These are phyloP conservation scores for Solanum tarijense DNA, from an alignment of 257 asterid species.

Conservation along the genomic window DNA sequence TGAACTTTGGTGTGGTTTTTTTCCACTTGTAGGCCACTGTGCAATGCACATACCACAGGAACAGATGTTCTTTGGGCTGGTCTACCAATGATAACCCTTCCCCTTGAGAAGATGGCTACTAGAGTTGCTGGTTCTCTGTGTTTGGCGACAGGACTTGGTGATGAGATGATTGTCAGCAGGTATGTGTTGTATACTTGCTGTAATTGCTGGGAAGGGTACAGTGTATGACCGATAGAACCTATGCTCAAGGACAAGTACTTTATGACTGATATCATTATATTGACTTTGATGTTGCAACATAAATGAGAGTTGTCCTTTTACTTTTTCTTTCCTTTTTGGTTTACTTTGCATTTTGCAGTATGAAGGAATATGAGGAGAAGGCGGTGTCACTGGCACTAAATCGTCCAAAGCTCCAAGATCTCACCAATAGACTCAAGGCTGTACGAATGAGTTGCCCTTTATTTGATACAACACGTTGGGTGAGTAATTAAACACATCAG, in stretches of 20 bases:
- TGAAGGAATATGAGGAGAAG: slow-evolving; percentile 92
- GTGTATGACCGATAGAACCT: background rate
- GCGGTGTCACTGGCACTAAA: slow-evolving; percentile 79
- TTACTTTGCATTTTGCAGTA: slow-evolving; percentile 29
- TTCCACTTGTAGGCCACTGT: slow-evolving; percentile 60
- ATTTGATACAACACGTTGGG: slow-evolving; percentile 93
- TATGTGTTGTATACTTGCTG: slow-evolving; percentile 12
- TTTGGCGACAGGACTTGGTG: slow-evolving; percentile 96
- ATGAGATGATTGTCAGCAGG: slow-evolving; percentile 93
- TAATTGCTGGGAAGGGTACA: background rate
- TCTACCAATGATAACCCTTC: slow-evolving; percentile 88
- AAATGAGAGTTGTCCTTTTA: background rate
- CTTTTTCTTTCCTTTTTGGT: background rate
- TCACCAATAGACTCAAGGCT: slow-evolving; percentile 70
- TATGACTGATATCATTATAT: background rate
- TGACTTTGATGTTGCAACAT: background rate
- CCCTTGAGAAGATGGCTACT: slow-evolving; percentile 99
- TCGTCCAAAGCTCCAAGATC: slow-evolving; percentile 73
- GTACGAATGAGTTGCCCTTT: slow-evolving; percentile 76
- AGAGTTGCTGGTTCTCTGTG: slow-evolving; percentile 98
- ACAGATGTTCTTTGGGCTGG: slow-evolving; percentile 99
- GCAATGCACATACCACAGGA: slow-evolving; percentile 99
- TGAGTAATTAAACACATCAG: slow-evolving; percentile 14
- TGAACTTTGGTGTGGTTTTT: background rate
- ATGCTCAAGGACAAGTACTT: background rate